These are phyloP conservation scores for Leucaena leucocephala DNA, from an alignment of 306 rosid species.

Conservation along the genomic window DNA sequence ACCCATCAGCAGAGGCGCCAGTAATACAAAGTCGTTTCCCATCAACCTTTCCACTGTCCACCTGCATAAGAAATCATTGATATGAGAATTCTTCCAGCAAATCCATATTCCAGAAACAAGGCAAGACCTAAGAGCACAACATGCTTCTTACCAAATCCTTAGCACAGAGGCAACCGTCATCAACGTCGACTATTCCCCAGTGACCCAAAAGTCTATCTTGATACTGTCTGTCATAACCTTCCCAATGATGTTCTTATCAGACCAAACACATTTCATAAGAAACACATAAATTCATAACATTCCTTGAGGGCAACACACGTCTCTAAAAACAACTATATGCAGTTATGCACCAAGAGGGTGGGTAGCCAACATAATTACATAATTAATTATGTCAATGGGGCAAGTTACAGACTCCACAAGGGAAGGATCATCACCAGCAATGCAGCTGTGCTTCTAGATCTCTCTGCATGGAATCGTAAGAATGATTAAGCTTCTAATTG, in stretches of 20 bases:
- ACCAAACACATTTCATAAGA: not conserved
- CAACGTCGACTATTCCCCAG: constrained; percentile 97
- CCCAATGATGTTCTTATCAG: constrained; percentile 26
- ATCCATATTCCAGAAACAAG: constrained; percentile 26
- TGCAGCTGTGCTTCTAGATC: constrained; percentile 60
- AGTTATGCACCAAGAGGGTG: constrained; percentile 15
- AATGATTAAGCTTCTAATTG: constrained; percentile 31
- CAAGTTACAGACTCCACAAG: constrained; percentile 76
- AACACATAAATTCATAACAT: constrained; percentile 3
- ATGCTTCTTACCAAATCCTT: constrained; percentile 67
- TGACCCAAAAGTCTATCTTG: constrained; percentile 78
- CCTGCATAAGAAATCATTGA: constrained; percentile 48
- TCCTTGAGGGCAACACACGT: not conserved
- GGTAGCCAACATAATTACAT: not conserved
- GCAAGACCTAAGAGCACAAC: constrained; percentile 11
- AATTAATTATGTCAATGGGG: constrained; percentile 1
- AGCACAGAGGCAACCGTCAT: constrained; percentile 95
- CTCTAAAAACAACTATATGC: not conserved
- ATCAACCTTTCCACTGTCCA: constrained; percentile 81
- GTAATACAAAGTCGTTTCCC: constrained; percentile 79
- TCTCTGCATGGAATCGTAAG: constrained; percentile 55
- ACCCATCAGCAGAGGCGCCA: constrained; percentile 97
- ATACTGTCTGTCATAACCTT: constrained; percentile 92
- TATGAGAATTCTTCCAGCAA: constrained; percentile 1
- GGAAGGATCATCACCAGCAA: constrained; percentile 71